These are phyloP conservation scores for Arbutus unedo DNA, from an alignment of 148 eudicot species.

Conservation along the genomic window DNA sequence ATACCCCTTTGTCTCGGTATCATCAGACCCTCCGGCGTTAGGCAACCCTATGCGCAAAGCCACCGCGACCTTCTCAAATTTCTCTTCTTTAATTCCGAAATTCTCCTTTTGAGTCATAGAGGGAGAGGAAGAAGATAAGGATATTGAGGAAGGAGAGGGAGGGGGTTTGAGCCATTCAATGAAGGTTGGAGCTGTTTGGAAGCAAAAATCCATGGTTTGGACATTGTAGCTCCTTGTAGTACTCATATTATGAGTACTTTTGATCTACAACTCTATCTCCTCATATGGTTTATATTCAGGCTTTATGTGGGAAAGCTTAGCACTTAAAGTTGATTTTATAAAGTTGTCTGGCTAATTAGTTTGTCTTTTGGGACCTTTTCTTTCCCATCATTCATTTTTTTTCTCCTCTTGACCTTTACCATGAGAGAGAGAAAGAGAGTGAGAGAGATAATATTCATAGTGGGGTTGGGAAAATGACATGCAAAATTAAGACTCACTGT, in stretches of 20 bases:
- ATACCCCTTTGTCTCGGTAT: constrained; percentile 20
- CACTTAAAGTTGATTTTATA: constrained; percentile 23
- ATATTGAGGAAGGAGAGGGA: constrained; percentile 20
- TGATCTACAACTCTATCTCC: background rate
- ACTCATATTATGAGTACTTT: constrained; percentile 15
- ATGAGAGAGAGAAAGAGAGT: constrained; percentile 12
- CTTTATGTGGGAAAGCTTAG: constrained; percentile 35
- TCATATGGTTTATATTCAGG: constrained; percentile 26
- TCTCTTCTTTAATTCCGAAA: constrained; percentile 28
- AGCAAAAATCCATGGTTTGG: constrained; percentile 37
- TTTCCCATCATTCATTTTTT: constrained; percentile 14
- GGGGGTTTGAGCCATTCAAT: constrained; percentile 55
- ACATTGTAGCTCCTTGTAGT: constrained; percentile 29
- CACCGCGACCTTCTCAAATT: constrained; percentile 33
- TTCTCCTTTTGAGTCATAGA: constrained; percentile 11
- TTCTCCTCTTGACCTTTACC: constrained; percentile 7
- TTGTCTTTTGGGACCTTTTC: constrained; percentile 27
- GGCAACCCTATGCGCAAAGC: constrained; percentile 58
- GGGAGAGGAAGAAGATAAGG: constrained; percentile 14
- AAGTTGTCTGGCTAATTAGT: constrained; percentile 23
- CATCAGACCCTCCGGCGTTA: constrained; percentile 13
- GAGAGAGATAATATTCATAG: constrained; percentile 32
- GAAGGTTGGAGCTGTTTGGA: constrained; percentile 38
- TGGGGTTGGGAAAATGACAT: constrained; percentile 47
- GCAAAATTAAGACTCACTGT: constrained; percentile 27